These are phyloP conservation scores for Nicotiana obtusifolia DNA, from an alignment of 257 asterid genomes.

Conservation along the genomic window DNA sequence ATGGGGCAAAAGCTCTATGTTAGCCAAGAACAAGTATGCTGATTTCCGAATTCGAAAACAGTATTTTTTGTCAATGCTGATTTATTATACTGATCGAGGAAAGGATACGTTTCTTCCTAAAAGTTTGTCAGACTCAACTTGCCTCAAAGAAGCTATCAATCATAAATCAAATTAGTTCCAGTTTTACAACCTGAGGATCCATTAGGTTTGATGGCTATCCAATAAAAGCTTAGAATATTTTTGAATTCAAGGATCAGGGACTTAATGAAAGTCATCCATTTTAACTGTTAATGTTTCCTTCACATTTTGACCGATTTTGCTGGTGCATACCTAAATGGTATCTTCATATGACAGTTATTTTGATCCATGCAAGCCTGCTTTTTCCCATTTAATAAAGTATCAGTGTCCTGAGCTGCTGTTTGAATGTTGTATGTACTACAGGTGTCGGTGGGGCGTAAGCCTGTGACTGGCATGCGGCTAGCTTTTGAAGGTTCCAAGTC, in stretches of 20 bases:
- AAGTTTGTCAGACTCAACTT: not conserved
- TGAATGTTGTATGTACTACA: constrained; percentile 14
- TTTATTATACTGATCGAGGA: not conserved
- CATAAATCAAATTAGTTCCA: not conserved
- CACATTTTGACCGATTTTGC: not conserved
- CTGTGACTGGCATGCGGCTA: constrained; percentile 74
- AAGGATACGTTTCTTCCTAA: not conserved
- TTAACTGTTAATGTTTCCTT: not conserved
- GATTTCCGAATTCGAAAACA: not conserved
- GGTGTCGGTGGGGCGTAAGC: constrained; percentile 83
- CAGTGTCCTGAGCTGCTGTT: not conserved
- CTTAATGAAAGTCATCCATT: not conserved
- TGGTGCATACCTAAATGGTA: not conserved
- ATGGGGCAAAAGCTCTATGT: constrained; percentile 85
- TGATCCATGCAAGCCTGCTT: not conserved
- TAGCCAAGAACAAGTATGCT: constrained; percentile 78
- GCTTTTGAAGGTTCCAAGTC: constrained; percentile 66
- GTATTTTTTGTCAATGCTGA: not conserved
- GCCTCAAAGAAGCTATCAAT: not conserved
- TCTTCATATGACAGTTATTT: not conserved
- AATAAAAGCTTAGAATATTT: not conserved
- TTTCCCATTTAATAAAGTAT: not conserved
- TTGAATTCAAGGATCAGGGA: not conserved
- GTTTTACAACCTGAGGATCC: not conserved
- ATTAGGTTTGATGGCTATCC: not conserved